Base-by-base conservation (phyloP, 176 grass and related monocot species). In the Dactylis glomerata region DNA sequence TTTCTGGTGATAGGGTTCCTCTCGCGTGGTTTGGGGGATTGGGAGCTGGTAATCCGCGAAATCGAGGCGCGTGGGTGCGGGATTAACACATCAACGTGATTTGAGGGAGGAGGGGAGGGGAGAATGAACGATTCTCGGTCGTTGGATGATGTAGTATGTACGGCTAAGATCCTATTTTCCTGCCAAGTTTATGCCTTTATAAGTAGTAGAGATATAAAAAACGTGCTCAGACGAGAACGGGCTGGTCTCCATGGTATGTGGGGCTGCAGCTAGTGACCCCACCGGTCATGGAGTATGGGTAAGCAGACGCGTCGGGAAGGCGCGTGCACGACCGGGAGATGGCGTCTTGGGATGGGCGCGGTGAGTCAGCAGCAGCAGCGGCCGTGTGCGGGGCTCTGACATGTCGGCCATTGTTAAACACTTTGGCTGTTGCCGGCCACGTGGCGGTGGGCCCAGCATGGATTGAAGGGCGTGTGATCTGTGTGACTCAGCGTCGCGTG, bases 401-500 rank as follows among this genome's bases (percentile, higher is more conserved):
- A 19, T 5, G 69, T 59, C 68, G 87, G 58, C 68, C 5, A 0
- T 0, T 0, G 3, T 5, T 40, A 40, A 1, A 3, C 70, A 31
- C 22, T 6, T 52, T 3, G 5, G 66, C 26, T 42, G 66, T 45
- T 73, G 47, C 44, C 10, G 2, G 66, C 66, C 81, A 64, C 82
- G 68, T 88, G 86, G 14, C 3, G 0, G 7, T 8, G 27, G 70
- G 3, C 8, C 57, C 69, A 0, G 5, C 1, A 8, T 15, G 49
- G 2, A 26, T 0, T 16, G 5, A 22, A 41, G 76, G 16, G 4
- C 3, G 40, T 27, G 70, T 47, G 70, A 46, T 42, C 56, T 26
- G 50, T 2, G 19, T 75, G 87, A 81, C 76, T 89, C 76, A 85
- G 68, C 80, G 47, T 87, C 10, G 59, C 49, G 72, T 82, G 72